Base-by-base conservation (phyloP, 352 stramenopile genomes). In the Phytopythium cucurbitacearum region DNA sequence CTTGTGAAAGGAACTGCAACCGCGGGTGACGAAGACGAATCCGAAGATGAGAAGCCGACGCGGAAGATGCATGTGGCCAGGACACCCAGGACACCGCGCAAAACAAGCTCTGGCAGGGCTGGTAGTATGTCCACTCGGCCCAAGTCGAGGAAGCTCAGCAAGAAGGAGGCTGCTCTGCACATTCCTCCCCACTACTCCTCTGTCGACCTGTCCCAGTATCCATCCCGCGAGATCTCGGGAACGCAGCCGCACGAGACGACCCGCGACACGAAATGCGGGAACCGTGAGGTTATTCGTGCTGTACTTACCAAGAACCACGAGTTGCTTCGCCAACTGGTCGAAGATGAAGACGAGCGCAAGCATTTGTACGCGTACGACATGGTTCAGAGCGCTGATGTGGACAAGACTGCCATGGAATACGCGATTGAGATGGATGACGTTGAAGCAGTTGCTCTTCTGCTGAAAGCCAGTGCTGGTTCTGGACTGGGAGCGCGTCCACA, bases 271-370 rank as follows among this genome's bases (percentile, higher is more conserved):
- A 53, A 76, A 3, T 69, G 71, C 8, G 70, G 64, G 34, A 70
- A 71, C 45, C 76, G 79, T 13, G 80, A 91, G 50, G 71, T 91
- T 11, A 58, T 89, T 37, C 77, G 80, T 3, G 77, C 77, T 1
- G 80, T 89, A 40, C 55, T 89, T n/a, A 87, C 76, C 41, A 72
- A 73, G 48, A 79, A 91, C 58, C 53, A 82, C 57, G 74, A 82
- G 56, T 11, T 89, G 39, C 55, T 91, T 6, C 40, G 45, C n/a
- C 8, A 80, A 86, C 60, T 70, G 67, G 39, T 57, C 87, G 2
- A 84, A 67, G 16, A 73, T 62, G 0, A 65, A 85, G 48, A 69
- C 71, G 49, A 56, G 16, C 74, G 73, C 54, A 69, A 68, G 42
- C 47, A 65, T 8, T 62, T 91, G 45, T 70, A 71, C 44, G 71